These are phyloP conservation scores for Ottelia alismoides DNA, from an alignment of 106 monocot species.

Conservation along the genomic window DNA sequence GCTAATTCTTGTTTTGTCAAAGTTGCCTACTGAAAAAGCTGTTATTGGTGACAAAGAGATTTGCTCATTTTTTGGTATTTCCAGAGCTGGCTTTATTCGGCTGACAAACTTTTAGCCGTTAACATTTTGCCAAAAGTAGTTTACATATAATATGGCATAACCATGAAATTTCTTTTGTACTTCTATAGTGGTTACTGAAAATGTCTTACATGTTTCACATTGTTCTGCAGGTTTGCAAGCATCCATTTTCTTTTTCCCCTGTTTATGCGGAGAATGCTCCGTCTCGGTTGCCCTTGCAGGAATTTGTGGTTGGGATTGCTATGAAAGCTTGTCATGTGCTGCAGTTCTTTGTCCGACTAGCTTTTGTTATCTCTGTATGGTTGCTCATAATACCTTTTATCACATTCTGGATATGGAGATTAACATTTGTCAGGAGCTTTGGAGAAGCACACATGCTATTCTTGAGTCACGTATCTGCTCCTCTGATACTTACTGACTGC, in stretches of 20 bases:
- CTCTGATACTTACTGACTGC: constrained; percentile 86
- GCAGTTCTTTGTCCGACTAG: constrained; percentile 85
- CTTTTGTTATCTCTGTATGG: constrained; percentile 98
- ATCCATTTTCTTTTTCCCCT: constrained; percentile 94
- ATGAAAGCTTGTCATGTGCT: constrained; percentile 90
- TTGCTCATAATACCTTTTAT: constrained; percentile 98
- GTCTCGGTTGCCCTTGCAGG: constrained; percentile 80
- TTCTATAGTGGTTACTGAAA: no score
- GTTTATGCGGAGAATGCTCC: constrained; percentile 96
- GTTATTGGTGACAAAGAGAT: no score
- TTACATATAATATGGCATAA: no score
- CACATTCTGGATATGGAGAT: constrained; percentile 97
- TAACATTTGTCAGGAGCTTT: constrained; percentile 90
- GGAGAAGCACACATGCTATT: constrained; percentile 91
- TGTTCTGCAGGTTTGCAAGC: constrained; percentile 82
- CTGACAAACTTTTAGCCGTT: no score
- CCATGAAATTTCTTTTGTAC: no score
- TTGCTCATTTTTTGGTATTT: no score
- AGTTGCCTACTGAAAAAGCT: no score
- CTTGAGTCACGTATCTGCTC: constrained; percentile 68
- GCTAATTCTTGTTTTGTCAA: no score
- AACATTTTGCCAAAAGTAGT: no score
- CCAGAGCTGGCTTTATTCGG: no score
- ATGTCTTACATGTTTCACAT: not conserved
- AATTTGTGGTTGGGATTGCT: constrained; percentile 83